These are phyloP conservation scores for Cryphonectria naterciae DNA, from an alignment of 2,329 filamentous ascomycete species.

Conservation along the genomic window DNA sequence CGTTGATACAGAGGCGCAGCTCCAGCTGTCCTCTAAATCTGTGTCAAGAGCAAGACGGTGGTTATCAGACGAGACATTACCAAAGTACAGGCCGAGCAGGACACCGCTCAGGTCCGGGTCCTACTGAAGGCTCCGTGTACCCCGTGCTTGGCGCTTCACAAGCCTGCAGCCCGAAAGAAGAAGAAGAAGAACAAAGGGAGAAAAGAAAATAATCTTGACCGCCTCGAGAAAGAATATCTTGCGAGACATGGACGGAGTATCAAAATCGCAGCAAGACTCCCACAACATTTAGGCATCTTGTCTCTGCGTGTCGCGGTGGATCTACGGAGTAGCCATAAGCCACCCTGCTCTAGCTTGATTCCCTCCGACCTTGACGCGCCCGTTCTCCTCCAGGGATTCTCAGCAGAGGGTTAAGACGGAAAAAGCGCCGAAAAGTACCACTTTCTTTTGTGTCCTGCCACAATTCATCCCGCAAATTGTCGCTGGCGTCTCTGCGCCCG, in stretches of 20 bases:
- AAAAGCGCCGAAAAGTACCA: background rate
- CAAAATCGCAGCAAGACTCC: conserved; percentile 32
- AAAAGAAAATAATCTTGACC: background rate
- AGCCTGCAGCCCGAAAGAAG: background rate
- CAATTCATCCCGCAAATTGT: background rate
- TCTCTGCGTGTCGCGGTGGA: conserved; percentile 21
- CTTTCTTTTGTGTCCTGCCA: background rate
- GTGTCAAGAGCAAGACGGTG: background rate
- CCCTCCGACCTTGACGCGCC: background rate
- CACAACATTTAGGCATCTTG: conserved; percentile 26
- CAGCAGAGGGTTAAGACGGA: background rate
- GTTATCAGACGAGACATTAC: background rate
- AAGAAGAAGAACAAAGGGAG: too few species aligned
- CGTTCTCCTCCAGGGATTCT: background rate
- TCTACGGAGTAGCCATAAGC: conserved; percentile 20
- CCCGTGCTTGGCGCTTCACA: conserved; percentile 4
- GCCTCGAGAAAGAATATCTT: conserved; percentile 13
- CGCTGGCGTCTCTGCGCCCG: background rate
- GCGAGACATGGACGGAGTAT: conserved; percentile 31
- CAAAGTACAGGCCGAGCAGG: background rate
- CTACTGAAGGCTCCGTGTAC: background rate
- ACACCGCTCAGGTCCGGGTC: background rate
- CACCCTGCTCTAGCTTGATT: conserved; percentile 9
- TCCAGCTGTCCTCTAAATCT: background rate
- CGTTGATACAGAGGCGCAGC: background rate